Evolutionary conservation across 805 yeast species (phyloP), one percentile per base, ranked within the genome.

Genomic region (Metschnikowia baotianmanensis): DNA sequence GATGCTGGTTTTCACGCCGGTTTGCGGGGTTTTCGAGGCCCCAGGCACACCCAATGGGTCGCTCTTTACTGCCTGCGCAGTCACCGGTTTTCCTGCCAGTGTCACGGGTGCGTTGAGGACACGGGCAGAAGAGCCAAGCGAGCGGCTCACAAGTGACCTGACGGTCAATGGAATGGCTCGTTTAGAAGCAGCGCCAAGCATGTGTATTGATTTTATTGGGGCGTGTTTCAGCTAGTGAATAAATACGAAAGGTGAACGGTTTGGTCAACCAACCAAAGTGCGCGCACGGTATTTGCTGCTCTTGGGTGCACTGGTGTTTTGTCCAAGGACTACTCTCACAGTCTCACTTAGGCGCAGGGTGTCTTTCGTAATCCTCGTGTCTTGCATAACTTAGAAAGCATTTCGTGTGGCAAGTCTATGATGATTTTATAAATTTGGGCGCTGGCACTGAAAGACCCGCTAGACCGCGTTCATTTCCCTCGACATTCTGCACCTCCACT

Each of bases 11-110:
- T 44, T 45, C 13, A 49, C 47, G 21, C 40, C 38, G 10, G 18
- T 31, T 6, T 31, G 21, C 21, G 38, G 17, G n/a, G 6, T n/a
- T 11, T 12, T n/a, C 11, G 22, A 6, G 11, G 31, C 6, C 6
- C 36, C 35, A 9, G 42, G 39, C 20, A 38, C 38, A 11, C 22
- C 39, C 21, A 28, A 18, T 26, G 25, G 31, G 21, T 40, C 43
- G 34, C 38, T 34, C 28, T 50, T 50, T 16, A 50, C 53, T 6
- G 50, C 42, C 30, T 50, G 50, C 8, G 52, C 32, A 7, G 52
- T 50, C 19, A 43, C 50, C 15, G 53, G 52, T 23, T 49, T 40
- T 13, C 47, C 49, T 2, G 46, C 41, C 19, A 32, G 36, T n/a
- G 43, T 25, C 17, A 38, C 45, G 11, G 51, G 53, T 13, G 32